Evolutionary conservation across 352 stramenopile genomes (phyloP).

Genomic region (Phytophthora podocarpi): DNA sequence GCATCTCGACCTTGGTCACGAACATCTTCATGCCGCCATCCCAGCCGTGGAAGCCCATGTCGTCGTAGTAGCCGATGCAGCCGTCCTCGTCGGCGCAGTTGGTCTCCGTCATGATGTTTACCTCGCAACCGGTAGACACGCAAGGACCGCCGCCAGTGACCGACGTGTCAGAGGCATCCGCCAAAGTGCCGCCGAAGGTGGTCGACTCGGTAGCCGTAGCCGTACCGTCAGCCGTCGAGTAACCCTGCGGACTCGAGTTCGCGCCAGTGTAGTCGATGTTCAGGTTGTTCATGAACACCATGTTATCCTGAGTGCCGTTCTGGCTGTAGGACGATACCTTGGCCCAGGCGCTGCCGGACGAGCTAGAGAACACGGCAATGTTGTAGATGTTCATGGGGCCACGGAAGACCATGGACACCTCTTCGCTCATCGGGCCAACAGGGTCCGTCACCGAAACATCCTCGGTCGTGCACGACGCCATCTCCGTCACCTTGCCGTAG

Average conservation of each 20-base stretch:
- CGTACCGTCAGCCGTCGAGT: slow-evolving; percentile 35
- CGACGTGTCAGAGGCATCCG: slow-evolving; percentile 51
- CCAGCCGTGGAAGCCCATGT: slow-evolving; percentile 72
- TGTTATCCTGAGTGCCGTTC: slow-evolving; percentile 38
- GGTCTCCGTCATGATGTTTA: slow-evolving; percentile 74
- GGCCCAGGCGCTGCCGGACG: slow-evolving; percentile 36
- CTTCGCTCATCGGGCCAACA: slow-evolving; percentile 52
- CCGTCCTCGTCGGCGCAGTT: slow-evolving; percentile 50
- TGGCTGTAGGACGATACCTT: slow-evolving; percentile 51
- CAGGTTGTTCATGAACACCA: slow-evolving; percentile 63
- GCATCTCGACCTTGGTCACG: slow-evolving; percentile 74
- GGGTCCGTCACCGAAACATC: slow-evolving; percentile 38
- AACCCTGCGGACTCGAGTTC: slow-evolving; percentile 49
- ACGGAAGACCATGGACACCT: slow-evolving; percentile 58
- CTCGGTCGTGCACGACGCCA: slow-evolving; percentile 44
- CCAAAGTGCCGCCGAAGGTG: slow-evolving; percentile 46
- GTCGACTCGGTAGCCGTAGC: slow-evolving; percentile 28
- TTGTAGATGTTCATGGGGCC: slow-evolving; percentile 61
- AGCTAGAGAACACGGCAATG: slow-evolving; percentile 50
- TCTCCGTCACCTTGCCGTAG: slow-evolving; percentile 49
- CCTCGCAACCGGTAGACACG: slow-evolving; percentile 63
- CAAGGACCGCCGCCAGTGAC: slow-evolving; percentile 47
- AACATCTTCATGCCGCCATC: slow-evolving; percentile 76
- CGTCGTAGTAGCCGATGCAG: slow-evolving; percentile 71
- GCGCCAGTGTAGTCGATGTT: slow-evolving; percentile 55